Evolutionary conservation across 2,329 filamentous ascomycete species (phyloP).

Genomic region (Phyllosticta citribraziliensis): DNA sequence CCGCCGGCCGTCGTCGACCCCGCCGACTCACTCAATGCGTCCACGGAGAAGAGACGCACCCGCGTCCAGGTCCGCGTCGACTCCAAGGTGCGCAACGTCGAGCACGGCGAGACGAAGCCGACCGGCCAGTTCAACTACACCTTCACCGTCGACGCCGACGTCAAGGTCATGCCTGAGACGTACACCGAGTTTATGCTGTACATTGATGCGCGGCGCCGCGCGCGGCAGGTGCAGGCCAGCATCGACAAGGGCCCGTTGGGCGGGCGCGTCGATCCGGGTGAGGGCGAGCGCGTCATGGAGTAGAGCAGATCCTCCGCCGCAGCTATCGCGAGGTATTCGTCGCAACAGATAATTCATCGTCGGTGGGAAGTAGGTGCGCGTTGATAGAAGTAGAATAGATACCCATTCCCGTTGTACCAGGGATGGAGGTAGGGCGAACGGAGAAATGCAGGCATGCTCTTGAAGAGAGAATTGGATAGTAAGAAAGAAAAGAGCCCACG

Average conservation of each 20-base stretch:
- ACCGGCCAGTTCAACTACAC: constrained; percentile 72
- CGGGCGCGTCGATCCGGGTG: constrained; percentile 4
- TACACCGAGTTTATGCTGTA: constrained; percentile 59
- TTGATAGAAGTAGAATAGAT: too few species aligned
- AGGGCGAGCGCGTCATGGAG: constrained; percentile 25
- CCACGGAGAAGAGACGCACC: constrained; percentile 39
- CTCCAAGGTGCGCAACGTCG: constrained; percentile 61
- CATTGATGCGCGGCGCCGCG: constrained; percentile 49
- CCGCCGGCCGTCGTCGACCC: constrained; percentile 37
- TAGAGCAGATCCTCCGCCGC: too few species aligned
- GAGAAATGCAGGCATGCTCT: too few species aligned
- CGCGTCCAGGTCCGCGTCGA: constrained; percentile 62
- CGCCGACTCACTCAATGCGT: not conserved
- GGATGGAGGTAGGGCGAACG: too few species aligned
- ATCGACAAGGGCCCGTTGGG: constrained; percentile 14
- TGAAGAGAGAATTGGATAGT: not conserved
- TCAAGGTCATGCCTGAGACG: constrained; percentile 55
- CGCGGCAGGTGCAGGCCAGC: constrained; percentile 41
- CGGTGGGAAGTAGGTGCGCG: too few species aligned
- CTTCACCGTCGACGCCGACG: constrained; percentile 54
- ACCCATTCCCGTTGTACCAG: too few species aligned
- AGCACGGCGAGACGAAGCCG: constrained; percentile 56
- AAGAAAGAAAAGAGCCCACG: not conserved
- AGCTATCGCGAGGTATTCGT: too few species aligned
- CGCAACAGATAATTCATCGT: too few species aligned